Conservation (phyloP, 345 rosid genomes). For the Brassica nigra region DNA sequence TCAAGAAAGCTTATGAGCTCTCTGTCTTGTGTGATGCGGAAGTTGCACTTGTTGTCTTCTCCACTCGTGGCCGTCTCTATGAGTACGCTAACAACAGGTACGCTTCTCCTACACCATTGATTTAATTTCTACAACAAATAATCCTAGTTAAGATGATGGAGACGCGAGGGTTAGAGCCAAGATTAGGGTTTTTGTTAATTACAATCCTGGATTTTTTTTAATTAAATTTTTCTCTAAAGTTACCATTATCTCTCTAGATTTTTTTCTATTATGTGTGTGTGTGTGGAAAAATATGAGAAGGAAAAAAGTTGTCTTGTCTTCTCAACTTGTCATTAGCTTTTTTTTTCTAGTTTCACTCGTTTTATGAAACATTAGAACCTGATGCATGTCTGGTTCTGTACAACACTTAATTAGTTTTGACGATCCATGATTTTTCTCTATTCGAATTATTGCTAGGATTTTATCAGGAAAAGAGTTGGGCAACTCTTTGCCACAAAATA, state of each 20-base stretch:
- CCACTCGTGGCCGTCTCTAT: slow-evolving; percentile 88
- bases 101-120: background rate
- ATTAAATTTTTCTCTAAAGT: background rate
- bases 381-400: background rate
- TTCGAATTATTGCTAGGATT: slow-evolving; percentile 29
- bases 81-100: slow-evolving; percentile 88
- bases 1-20: slow-evolving; percentile 84
- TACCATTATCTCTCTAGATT: background rate
- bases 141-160: background rate
- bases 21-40: slow-evolving; percentile 88
- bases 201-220: background rate
- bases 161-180: slow-evolving; percentile 1
- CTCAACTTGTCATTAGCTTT: slow-evolving; percentile 26
- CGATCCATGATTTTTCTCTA: background rate
- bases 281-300: background rate
- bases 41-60: slow-evolving; percentile 79
- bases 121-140: background rate
- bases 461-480: background rate
- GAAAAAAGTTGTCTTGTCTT: slow-evolving; percentile 35
- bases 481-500: slow-evolving; percentile 6
- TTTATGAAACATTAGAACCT: background rate
- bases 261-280: background rate
- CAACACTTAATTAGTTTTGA: background rate
- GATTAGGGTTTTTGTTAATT: slow-evolving; percentile 23
- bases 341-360: background rate